Evolutionary conservation across 1,284 basidiomycete species (phyloP).

Genomic region (Entoloma clypeatum): DNA sequence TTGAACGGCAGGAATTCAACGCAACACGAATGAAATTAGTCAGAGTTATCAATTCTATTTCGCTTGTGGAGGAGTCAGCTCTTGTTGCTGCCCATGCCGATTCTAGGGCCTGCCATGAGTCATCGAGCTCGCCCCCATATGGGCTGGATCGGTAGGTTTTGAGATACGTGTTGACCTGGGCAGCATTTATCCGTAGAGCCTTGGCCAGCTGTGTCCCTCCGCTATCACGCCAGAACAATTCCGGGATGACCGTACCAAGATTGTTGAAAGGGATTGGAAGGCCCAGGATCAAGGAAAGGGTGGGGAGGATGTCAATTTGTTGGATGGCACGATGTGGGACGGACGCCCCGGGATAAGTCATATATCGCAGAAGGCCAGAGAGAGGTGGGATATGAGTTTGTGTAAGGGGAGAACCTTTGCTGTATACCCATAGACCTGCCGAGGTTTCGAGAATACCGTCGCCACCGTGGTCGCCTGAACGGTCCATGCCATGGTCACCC

Average conservation of each 20-base stretch:
- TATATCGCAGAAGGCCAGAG: slow-evolving; percentile 46
- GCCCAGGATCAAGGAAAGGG: slow-evolving; percentile 87
- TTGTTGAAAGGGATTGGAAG: slow-evolving; percentile 95
- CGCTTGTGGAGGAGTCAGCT: slow-evolving; percentile 17
- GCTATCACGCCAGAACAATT: slow-evolving; percentile 66
- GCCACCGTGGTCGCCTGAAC: slow-evolving; percentile 93
- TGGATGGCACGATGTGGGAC: slow-evolving; percentile 68
- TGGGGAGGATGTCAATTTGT: slow-evolving; percentile 94
- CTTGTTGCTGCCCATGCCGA: slow-evolving; percentile 42
- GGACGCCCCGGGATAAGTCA: slow-evolving; percentile 59
- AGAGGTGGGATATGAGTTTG: slow-evolving; percentile 37
- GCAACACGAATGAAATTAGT: slow-evolving; percentile 62
- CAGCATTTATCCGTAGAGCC: slow-evolving; percentile 72
- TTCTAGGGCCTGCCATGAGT: slow-evolving; percentile 51
- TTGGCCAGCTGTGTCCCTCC: slow-evolving; percentile 32
- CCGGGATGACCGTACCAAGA: slow-evolving; percentile 88
- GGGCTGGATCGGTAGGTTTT: slow-evolving; percentile 68
- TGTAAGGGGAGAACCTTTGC: slow-evolving; percentile 54
- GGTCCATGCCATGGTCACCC: slow-evolving; percentile 98
- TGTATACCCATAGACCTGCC: slow-evolving; percentile 90
- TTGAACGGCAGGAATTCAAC: slow-evolving; percentile 68
- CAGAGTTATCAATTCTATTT: slow-evolving; percentile 37
- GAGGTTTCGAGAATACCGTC: slow-evolving; percentile 87
- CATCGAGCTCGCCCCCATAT: slow-evolving; percentile 70
- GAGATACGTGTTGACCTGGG: slow-evolving; percentile 79